A percentile compares a stretch with the other conserved stretches of the same genome.
Conservation (phyloP, 495 filamentous ascomycete species). For the Filosporella fistucella region DNA sequence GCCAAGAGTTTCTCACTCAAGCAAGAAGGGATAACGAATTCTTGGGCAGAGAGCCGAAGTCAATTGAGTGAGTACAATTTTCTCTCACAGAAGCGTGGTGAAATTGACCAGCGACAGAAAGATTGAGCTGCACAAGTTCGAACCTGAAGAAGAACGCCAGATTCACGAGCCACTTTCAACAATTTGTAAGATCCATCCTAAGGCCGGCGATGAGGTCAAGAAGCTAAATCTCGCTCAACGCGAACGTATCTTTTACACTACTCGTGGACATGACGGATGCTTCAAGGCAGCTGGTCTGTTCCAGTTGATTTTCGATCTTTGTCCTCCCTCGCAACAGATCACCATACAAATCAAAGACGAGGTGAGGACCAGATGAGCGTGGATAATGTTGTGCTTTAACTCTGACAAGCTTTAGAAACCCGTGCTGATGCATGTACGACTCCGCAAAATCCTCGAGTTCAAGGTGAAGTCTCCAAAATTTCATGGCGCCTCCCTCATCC, state of each 20-base stretch:
- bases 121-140: neutral
- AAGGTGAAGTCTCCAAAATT: neutral
- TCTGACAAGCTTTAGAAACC: neutral
- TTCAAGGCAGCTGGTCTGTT: neutral
- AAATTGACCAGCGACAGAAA: too few species aligned
- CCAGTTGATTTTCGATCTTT: constrained; percentile 1
- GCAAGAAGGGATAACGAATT: neutral
- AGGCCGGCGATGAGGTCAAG: neutral
- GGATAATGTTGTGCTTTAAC: neutral
- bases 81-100: too few species aligned
- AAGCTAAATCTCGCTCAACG: neutral
- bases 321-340: neutral
- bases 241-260: neutral
- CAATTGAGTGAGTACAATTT: too few species aligned
- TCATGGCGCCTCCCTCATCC: too few species aligned
- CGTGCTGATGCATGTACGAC: neutral
- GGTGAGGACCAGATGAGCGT: neutral
- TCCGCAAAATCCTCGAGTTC: neutral
- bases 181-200: neutral
- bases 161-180: neutral
- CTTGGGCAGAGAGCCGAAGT: neutral
- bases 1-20: neutral
- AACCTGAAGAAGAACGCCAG: neutral
- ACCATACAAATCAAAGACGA: neutral
- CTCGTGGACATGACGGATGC: constrained; percentile 5